Evolutionary conservation across 306 rosid genomes (phyloP).

Genomic region (Pyrus betulifolia): DNA sequence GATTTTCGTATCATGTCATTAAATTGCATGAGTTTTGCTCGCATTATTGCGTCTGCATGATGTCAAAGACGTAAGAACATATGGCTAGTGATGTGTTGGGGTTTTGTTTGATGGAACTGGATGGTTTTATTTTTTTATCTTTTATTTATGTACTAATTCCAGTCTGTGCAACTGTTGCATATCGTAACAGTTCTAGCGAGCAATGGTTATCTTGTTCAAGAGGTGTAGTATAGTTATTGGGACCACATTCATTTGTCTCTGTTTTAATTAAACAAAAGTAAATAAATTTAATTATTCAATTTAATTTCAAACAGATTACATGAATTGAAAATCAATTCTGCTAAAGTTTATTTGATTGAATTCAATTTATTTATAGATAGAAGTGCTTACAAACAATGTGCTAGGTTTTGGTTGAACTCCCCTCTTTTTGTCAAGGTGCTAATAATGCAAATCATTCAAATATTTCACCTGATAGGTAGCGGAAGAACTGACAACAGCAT

Average conservation of each 20-base stretch:
- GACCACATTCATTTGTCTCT: too few relatives aligned
- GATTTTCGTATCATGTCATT: conserved; percentile 11
- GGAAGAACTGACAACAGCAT: conserved; percentile 51
- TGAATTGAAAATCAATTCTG: background rate
- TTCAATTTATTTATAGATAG: background rate
- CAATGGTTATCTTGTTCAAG: too few relatives aligned
- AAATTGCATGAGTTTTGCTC: background rate
- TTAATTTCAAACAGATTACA: background rate
- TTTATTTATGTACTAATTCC: too few relatives aligned
- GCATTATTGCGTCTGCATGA: background rate
- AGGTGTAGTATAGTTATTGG: too few relatives aligned
- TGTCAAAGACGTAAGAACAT: background rate
- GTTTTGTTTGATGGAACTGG: too few relatives aligned
- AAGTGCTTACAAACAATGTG: background rate
- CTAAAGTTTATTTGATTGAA: background rate
- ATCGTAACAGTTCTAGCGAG: too few relatives aligned
- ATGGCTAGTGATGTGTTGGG: background rate
- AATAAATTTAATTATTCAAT: background rate
- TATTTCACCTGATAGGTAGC: conserved; percentile 42
- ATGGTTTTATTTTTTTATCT: too few relatives aligned
- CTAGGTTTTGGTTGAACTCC: background rate
- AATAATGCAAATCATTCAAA: conserved; percentile 4
- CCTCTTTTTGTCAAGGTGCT: background rate
- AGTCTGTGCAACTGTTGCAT: background rate
- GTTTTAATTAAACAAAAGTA: background rate